phyloP scores from a whole-genome alignment of 2,329 filamentous ascomycete species.

The Trichophyton equinum region DNA sequence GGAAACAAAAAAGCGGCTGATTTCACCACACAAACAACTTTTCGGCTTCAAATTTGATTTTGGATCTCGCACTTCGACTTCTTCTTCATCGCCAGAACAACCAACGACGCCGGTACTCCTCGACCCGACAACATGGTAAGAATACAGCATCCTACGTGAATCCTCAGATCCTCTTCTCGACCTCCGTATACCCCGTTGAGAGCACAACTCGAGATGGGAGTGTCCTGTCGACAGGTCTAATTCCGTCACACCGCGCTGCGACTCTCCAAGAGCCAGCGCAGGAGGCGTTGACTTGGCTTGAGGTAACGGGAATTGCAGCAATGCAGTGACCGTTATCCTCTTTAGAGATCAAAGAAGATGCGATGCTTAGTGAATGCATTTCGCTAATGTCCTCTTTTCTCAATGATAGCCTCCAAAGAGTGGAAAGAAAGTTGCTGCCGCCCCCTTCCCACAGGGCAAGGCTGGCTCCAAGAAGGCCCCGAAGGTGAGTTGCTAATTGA shows the following conservation, averaged over 20 bases:
- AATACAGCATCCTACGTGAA: constrained; percentile 35
- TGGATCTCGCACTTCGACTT: constrained; percentile 18
- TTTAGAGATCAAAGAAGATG: constrained; percentile 87
- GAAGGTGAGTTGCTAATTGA: constrained; percentile 51
- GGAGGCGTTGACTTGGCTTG: constrained; percentile 42
- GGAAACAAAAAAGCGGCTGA: not conserved
- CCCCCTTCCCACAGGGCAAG: constrained; percentile 92
- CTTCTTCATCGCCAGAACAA: constrained; percentile 30
- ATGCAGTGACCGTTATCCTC: constrained; percentile 47
- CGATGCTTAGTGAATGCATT: constrained; percentile 59
- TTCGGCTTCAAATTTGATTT: not conserved
- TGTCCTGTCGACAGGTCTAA: constrained; percentile 8
- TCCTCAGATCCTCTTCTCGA: constrained; percentile 9
- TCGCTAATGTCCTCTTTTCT: constrained; percentile 98
- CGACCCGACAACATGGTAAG: constrained; percentile 53
- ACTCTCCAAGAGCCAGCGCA: constrained; percentile 9
- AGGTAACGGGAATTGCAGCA: constrained; percentile 40
- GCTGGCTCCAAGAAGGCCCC: constrained; percentile 82
- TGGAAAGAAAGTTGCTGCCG: constrained; percentile 95
- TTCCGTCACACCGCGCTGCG: constrained; percentile 27
- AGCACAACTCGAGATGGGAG: not conserved
- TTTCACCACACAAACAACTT: not conserved
- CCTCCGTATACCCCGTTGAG: constrained; percentile 17
- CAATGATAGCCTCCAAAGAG: constrained; percentile 99
- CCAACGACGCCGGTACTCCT: constrained; percentile 37